phyloP scores from a whole-genome alignment of 1,139 yeast genomes.

The Yarrowia galli region DNA sequence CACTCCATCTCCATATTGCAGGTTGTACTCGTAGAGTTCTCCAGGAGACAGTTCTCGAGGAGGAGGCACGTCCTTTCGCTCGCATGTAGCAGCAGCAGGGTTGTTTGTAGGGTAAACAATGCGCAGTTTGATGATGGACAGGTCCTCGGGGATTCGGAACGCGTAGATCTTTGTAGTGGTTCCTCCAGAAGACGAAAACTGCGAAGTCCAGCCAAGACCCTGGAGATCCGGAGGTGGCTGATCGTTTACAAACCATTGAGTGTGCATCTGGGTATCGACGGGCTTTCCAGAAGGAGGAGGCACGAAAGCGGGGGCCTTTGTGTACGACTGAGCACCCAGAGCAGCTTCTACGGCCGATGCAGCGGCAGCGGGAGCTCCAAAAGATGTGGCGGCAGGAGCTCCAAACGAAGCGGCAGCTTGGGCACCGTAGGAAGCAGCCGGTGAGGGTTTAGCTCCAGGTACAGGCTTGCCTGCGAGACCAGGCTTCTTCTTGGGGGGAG shows the following conservation, averaged over 20 bases:
- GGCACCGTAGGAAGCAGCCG: background rate
- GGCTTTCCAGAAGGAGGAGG: constrained; percentile 36
- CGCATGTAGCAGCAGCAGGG: constrained; percentile 49
- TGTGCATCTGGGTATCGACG: constrained; percentile 45
- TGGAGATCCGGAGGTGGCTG: constrained; percentile 46
- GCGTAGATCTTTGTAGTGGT: constrained; percentile 45
- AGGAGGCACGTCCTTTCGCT: constrained; percentile 57
- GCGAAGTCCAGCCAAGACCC: constrained; percentile 43
- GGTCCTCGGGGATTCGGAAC: constrained; percentile 58
- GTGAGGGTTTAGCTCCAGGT: constrained; percentile 24
- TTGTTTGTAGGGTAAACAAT: constrained; percentile 52
- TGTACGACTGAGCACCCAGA: constrained; percentile 39
- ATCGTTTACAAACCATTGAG: constrained; percentile 46
- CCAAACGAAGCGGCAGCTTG: constrained; percentile 42
- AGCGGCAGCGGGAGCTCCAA: constrained; percentile 10
- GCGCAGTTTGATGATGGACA: constrained; percentile 57
- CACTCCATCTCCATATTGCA: constrained; percentile 56
- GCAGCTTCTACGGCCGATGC: constrained; percentile 36
- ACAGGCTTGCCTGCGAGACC: constrained; percentile 41
- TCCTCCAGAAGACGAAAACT: constrained; percentile 41
- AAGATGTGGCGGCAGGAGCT: constrained; percentile 37
- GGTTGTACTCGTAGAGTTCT: constrained; percentile 50
- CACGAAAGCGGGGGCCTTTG: constrained; percentile 25
- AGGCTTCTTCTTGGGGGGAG: constrained; percentile 47
- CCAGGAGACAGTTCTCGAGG: constrained; percentile 58